Conservation (phyloP, 2,329 filamentous ascomycete genomes). For the Pseudogymnoascus sp. region DNA sequence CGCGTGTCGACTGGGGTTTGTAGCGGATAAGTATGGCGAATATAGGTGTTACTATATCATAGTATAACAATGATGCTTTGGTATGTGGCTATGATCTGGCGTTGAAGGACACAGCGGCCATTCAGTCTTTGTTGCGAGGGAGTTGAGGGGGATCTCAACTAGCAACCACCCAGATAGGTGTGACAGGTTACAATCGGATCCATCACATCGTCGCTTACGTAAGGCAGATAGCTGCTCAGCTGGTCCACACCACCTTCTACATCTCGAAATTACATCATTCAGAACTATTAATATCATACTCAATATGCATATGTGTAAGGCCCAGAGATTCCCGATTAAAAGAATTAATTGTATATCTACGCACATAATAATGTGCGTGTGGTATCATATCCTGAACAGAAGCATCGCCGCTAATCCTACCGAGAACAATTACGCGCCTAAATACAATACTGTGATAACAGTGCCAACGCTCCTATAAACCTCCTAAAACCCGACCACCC, state of each 20-base stretch:
- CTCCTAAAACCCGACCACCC: neutral
- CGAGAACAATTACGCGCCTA: neutral
- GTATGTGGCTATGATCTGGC: neutral
- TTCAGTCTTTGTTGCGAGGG: neutral
- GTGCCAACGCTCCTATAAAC: neutral
- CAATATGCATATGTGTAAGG: neutral
- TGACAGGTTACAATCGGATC: neutral
- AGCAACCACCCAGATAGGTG: neutral
- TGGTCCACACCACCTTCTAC: neutral
- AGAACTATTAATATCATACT: neutral
- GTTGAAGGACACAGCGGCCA: neutral
- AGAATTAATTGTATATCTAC: neutral
- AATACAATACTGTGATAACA: neutral
- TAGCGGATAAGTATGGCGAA: neutral
- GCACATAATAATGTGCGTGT: neutral
- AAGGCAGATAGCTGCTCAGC: neutral
- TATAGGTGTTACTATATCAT: neutral
- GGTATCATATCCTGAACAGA: neutral
- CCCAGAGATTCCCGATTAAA: neutral
- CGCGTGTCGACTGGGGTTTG: neutral
- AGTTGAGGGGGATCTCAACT: neutral
- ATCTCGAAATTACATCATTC: neutral
- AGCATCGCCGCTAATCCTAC: neutral
- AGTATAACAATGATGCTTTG: neutral
- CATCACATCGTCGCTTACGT: neutral